Conservation (phyloP, 768 basidiomycete species). For the Termitomyces sp. region DNA sequence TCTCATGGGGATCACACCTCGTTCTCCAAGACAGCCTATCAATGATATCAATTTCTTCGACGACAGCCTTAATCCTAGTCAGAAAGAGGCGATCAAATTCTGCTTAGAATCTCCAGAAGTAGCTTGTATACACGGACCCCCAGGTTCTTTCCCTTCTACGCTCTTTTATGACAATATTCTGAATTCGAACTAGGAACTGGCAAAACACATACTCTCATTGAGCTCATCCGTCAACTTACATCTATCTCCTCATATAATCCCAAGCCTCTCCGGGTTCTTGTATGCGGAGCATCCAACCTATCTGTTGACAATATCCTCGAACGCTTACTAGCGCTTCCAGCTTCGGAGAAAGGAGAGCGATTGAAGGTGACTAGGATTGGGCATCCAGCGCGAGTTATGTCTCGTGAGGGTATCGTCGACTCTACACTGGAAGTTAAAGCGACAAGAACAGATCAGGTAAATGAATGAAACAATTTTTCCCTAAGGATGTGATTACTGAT, state of each 20-base stretch:
- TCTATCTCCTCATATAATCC: slow-evolving; percentile 41
- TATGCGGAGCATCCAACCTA: slow-evolving; percentile 93
- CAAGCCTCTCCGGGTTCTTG: slow-evolving; percentile 62
- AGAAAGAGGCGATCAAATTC: slow-evolving; percentile 80
- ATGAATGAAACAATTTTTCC: not conserved
- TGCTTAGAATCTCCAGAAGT: slow-evolving; percentile 79
- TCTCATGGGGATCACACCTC: slow-evolving; percentile 61
- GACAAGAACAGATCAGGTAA: slow-evolving; percentile 65
- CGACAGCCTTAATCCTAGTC: slow-evolving; percentile 72
- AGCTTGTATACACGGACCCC: slow-evolving; percentile 96
- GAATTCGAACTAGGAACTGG: slow-evolving; percentile 61
- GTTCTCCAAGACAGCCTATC: slow-evolving; percentile 35
- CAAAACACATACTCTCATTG: slow-evolving; percentile 94
- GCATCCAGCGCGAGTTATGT: slow-evolving; percentile 91
- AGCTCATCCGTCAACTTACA: slow-evolving; percentile 85
- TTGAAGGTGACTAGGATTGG: slow-evolving; percentile 84
- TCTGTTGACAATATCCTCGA: slow-evolving; percentile 96
- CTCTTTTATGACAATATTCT: not conserved
- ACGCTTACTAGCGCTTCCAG: slow-evolving; percentile 65
- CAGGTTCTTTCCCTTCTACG: slow-evolving; percentile 46
- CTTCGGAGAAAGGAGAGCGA: slow-evolving; percentile 41
- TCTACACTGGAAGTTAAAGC: slow-evolving; percentile 74
- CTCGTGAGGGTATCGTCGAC: slow-evolving; percentile 60
- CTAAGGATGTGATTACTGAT: not conserved
- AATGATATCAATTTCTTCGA: slow-evolving; percentile 67